Evolutionary conservation across 805 yeast species (phyloP), one percentile per base, ranked within the genome.

Genomic region (Saccharomycopsis microspora): DNA sequence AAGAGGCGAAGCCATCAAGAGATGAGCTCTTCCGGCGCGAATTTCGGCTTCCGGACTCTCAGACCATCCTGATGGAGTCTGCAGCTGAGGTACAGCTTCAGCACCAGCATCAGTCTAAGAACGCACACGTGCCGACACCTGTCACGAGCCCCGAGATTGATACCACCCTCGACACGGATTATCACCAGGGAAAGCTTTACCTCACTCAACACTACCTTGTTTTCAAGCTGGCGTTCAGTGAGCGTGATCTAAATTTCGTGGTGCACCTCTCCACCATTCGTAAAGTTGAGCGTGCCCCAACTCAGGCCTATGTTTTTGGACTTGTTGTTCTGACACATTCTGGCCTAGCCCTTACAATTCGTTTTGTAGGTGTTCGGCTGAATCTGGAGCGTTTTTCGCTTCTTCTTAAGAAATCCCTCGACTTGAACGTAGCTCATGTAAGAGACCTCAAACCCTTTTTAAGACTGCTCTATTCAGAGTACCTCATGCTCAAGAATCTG

Each of bases 211-310:
- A 82, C 54, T 93, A 78, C 59, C 60, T 93, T 36, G 76, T 85
- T 28, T 90, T 89, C 58, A 71, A 76, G 50, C 87, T 85, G 56
- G 72, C 76, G 5, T 78, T 77, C 56, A 94, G 87, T 56, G 71
- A 72, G 42, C 71, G 78, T 47, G 74, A 79, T 41, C 83, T 93
- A 59, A 72, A 77, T 4, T 75, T 90, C 58, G 72, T 72, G 3
- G 56, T 90, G 32, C 93, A 90, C 52, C 64, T 93, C 39, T 77
- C 89, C 1, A 77, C 95, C 1, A 66, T 93, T 37, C 80, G 83
- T 58, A 80, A 87, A 52, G 94, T 93, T 11, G 96, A 90, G 60
- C 71, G 97, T 46, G 72, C 87, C 27, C 94, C 95, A 7, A 35
- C 41, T 37, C 72, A 79, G 48, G 71, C 85, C 1, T 84, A 80